phyloP scores from a whole-genome alignment of 352 stramenopile species.

The Globisporangium yorkense region DNA sequence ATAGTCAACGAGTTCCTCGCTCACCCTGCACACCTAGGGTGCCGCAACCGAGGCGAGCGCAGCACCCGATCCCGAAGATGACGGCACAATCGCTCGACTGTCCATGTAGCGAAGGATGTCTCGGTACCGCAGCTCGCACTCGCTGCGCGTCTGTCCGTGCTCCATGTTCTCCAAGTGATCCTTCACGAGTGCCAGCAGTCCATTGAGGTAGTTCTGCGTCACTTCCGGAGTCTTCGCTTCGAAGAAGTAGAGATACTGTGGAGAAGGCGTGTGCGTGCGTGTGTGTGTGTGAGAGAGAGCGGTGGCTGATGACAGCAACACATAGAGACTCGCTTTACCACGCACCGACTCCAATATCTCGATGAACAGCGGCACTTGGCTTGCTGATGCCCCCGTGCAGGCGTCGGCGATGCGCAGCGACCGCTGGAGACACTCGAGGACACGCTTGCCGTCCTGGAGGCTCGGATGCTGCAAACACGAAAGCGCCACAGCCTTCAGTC shows the following conservation, averaged over 20 bases:
- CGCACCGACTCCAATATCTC: slow-evolving; percentile 91
- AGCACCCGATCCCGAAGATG: background rate
- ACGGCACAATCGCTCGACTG: slow-evolving; percentile 23
- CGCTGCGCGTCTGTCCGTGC: slow-evolving; percentile 41
- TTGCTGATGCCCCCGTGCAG: slow-evolving; percentile 58
- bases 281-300: background rate
- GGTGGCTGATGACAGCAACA: background rate
- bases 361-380: slow-evolving; percentile 93
- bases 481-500: background rate
- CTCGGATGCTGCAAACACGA: slow-evolving; percentile 34
- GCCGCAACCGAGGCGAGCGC: background rate
- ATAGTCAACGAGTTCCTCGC: too few species aligned
- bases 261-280: background rate
- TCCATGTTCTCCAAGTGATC: slow-evolving; percentile 93
- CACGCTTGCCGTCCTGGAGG: slow-evolving; percentile 90
- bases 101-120: slow-evolving; percentile 84
- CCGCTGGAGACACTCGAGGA: slow-evolving; percentile 96
- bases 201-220: slow-evolving; percentile 62
- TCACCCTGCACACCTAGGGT: too few species aligned
- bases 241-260: slow-evolving; percentile 93
- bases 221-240: slow-evolving; percentile 74
- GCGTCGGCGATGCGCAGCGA: slow-evolving; percentile 94
- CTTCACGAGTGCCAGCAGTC: slow-evolving; percentile 85
- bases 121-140: slow-evolving; percentile 81
- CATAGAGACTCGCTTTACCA: background rate